These are phyloP conservation scores for sunflower (Helianthus annuus) DNA, from an alignment of 129 eudicot genomes.

Conservation along the genomic window DNA sequence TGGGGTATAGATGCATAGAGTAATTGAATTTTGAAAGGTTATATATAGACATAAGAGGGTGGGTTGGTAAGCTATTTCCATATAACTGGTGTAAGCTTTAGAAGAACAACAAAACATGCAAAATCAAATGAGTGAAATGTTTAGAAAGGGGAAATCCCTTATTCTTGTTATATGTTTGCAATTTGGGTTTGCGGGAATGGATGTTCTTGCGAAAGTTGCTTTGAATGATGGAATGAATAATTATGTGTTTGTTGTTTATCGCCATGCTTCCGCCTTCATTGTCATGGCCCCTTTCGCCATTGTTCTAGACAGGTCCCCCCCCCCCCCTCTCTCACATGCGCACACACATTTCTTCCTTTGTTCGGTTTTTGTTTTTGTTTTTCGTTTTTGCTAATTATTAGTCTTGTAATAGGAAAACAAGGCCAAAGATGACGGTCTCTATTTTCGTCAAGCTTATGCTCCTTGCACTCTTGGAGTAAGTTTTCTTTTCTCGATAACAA, in stretches of 20 bases:
- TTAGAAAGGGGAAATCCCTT: constrained; percentile 52
- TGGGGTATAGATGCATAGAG: constrained; percentile 19
- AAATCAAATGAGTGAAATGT: constrained; percentile 30
- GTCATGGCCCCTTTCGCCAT: constrained; percentile 78
- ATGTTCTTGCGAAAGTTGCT: constrained; percentile 65
- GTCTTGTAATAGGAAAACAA: constrained; percentile 58
- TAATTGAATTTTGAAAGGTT: constrained; percentile 14
- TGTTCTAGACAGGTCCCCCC: constrained; percentile 55
- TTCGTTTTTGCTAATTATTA: background rate
- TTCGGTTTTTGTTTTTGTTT: constrained; percentile 1
- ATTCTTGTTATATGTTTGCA: constrained; percentile 64
- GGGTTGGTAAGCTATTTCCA: constrained; percentile 29
- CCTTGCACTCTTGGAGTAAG: constrained; percentile 76
- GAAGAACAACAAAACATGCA: constrained; percentile 26
- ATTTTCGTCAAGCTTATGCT: constrained; percentile 62
- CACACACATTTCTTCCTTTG: background rate
- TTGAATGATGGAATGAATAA: constrained; percentile 82
- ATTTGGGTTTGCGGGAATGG: constrained; percentile 84
- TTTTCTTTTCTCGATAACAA: constrained; percentile 2
- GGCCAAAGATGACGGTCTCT: constrained; percentile 79
- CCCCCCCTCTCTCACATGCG: constrained; percentile 1
- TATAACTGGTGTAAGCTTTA: constrained; percentile 18
- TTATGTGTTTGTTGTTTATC: constrained; percentile 75
- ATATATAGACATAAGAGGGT: constrained; percentile 27
- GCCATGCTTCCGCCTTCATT: constrained; percentile 69